Percentiles rank a stretch among this genome's conserved stretches.
These are phyloP conservation scores for Daldinia eschscholtzii DNA, from an alignment of 2,329 filamentous ascomycete species.

Conservation along the genomic window DNA sequence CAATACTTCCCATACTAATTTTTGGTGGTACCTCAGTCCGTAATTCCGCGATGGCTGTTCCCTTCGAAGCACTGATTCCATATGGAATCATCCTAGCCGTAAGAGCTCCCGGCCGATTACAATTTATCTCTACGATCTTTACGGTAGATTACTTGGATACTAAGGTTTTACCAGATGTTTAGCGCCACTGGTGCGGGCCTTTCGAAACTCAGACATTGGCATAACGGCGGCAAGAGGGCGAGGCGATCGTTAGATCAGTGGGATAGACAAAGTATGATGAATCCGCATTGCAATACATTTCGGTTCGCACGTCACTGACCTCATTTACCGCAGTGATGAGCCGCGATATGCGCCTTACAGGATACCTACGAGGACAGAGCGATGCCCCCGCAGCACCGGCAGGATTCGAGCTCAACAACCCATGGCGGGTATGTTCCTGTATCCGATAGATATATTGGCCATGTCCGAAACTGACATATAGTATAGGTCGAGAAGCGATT, in stretches of 20 bases:
- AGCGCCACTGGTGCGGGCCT: constrained; percentile 70
- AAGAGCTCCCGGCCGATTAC: constrained; percentile 50
- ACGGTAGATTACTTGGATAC: constrained; percentile 25
- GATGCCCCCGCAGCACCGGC: constrained; percentile 67
- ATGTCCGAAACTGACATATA: constrained; percentile 42
- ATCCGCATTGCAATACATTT: constrained; percentile 58
- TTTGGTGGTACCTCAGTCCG: constrained; percentile 13
- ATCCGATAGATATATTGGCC: constrained; percentile 10
- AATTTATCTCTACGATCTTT: neutral
- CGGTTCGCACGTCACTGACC: constrained; percentile 33
- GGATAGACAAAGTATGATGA: constrained; percentile 70
- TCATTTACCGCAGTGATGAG: constrained; percentile 68
- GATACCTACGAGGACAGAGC: constrained; percentile 68
- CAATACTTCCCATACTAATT: constrained; percentile 17
- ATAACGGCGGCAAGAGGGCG: constrained; percentile 71
- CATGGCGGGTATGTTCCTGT: constrained; percentile 69
- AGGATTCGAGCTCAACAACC: constrained; percentile 73
- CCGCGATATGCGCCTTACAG: constrained; percentile 72
- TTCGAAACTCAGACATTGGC: constrained; percentile 67
- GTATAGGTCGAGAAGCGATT: constrained; percentile 67
- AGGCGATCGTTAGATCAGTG: constrained; percentile 73
- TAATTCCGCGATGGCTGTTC: constrained; percentile 67
- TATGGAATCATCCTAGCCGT: constrained; percentile 74
- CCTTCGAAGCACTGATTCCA: constrained; percentile 73
- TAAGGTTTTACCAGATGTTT: constrained; percentile 67